Conservation (phyloP, 164 flowering plant genomes). For the Kalanchoe fedtschenkoi region DNA sequence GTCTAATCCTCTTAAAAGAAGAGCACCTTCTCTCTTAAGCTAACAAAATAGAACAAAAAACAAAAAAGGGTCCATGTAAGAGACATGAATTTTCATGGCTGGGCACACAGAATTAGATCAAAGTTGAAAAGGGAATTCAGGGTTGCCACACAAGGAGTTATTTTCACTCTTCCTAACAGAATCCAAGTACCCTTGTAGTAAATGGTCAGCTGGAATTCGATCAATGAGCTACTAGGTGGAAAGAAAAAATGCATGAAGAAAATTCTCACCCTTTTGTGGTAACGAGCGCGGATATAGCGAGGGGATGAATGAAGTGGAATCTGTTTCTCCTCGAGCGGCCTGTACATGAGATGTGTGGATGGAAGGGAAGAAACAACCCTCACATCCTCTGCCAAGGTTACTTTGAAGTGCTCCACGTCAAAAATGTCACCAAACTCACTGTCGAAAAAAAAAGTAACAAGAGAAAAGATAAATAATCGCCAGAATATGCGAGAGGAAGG, state of each 20-base stretch:
- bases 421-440: conserved; percentile 95
- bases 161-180: neutral
- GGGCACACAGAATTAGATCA: conserved; percentile 1
- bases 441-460: conserved; percentile 13
- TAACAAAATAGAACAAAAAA: conserved; percentile 20
- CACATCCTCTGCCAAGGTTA: conserved; percentile 59
- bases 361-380: conserved; percentile 79
- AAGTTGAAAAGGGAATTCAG: neutral
- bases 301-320: conserved; percentile 80
- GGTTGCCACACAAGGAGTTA: too few species aligned
- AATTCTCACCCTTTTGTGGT: conserved; percentile 49
- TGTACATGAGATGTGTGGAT: conserved; percentile 82
- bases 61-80: neutral
- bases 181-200: neutral
- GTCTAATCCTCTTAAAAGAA: conserved; percentile 83
- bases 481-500: neutral
- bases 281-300: conserved; percentile 83
- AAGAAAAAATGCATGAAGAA: neutral
- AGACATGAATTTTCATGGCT: too few species aligned
- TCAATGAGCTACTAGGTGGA: too few species aligned
- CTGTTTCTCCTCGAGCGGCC: conserved; percentile 80
- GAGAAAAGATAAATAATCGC: neutral
- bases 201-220: too few species aligned
- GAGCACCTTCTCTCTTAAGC: conserved; percentile 77
- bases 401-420: conserved; percentile 89